Percentiles rank a stretch among this genome's conserved stretches.
Evolutionary conservation across 1,284 basidiomycete genomes (phyloP).

Genomic region (Rhodotorula mucilaginosa): DNA sequence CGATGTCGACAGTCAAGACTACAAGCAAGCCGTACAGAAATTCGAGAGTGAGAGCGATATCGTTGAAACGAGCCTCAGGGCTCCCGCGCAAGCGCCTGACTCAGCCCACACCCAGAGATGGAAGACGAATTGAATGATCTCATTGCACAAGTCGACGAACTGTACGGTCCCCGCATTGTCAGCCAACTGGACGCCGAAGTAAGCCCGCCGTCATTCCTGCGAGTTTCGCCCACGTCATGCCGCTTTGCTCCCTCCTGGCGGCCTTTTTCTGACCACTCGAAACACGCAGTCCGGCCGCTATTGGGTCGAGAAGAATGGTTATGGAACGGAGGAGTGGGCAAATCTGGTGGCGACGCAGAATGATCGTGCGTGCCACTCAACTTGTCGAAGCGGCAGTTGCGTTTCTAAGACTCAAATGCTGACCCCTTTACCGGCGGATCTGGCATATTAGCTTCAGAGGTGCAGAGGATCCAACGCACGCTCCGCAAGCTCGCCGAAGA

Average conservation of each 20-base stretch:
- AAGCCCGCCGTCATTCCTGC: neutral
- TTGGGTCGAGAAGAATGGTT: constrained; percentile 18
- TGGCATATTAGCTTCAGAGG: neutral
- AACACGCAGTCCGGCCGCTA: constrained; percentile 7
- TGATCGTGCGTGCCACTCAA: neutral
- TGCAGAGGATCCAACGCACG: neutral
- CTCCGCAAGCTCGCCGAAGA: neutral
- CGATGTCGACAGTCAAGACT: constrained; percentile 7
- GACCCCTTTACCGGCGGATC: no score
- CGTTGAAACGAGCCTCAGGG: neutral
- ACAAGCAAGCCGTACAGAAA: neutral
- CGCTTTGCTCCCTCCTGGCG: no score
- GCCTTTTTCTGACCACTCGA: neutral
- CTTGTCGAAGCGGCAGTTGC: neutral
- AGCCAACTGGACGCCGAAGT: constrained; percentile 13
- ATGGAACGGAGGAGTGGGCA: constrained; percentile 3
- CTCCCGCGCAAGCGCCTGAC: neutral
- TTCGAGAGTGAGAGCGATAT: neutral
- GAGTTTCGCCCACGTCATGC: no score
- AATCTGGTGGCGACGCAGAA: neutral
- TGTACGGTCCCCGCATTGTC: constrained; percentile 9
- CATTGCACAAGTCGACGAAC: neutral
- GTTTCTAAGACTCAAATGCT: no score
- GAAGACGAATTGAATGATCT: neutral
- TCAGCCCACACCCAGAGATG: neutral